Evolutionary conservation across 1,284 basidiomycete genomes (phyloP).

Genomic region (Lentinula novae-zelandiae): DNA sequence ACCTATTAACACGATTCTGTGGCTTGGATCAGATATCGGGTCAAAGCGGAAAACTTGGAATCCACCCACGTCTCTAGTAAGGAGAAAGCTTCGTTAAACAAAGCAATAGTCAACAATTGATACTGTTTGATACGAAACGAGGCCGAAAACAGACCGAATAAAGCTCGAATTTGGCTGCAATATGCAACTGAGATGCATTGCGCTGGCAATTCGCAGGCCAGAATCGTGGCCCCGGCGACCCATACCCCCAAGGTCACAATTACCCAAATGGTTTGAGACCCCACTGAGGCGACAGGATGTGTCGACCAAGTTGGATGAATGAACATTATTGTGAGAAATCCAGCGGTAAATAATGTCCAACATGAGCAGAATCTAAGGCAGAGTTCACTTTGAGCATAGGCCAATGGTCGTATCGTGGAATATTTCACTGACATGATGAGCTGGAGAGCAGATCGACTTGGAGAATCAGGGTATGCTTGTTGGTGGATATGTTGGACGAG

Average conservation of each 20-base stretch:
- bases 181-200: not conserved
- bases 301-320: slow-evolving; percentile 5
- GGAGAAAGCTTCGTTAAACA: not conserved
- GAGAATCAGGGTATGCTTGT: not conserved
- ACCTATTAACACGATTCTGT: not conserved
- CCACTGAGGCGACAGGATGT: not conserved
- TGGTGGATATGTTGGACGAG: not conserved
- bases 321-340: not conserved
- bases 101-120: not conserved
- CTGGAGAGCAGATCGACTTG: not conserved
- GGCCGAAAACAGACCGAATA: not conserved
- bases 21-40: not conserved
- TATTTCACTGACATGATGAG: not conserved
- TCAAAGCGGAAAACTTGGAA: not conserved
- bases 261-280: slow-evolving; percentile 1
- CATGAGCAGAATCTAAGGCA: slow-evolving; percentile 1
- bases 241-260: not conserved
- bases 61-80: not conserved
- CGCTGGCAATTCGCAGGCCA: not conserved
- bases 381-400: not conserved
- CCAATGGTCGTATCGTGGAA: not conserved
- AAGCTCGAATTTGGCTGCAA: not conserved
- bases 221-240: not conserved
- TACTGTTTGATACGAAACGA: not conserved
- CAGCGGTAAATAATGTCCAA: not conserved